Conservation (phyloP, 139 green algal species). For the Tetradesmus lagerheimii region DNA sequence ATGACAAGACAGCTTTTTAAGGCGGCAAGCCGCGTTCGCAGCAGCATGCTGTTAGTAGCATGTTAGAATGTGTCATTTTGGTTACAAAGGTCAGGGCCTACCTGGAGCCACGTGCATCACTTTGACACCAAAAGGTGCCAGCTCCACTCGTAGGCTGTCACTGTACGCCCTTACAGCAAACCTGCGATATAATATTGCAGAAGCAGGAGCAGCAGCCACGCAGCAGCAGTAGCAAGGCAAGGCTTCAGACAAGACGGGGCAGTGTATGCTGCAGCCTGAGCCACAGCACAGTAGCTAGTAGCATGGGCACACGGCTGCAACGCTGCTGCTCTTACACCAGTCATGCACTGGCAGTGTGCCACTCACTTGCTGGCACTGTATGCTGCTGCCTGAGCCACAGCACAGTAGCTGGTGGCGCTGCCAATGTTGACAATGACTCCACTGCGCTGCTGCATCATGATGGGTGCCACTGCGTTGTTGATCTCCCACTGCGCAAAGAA, state of each 20-base stretch:
- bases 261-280: conserved; percentile 14
- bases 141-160: conserved; percentile 37
- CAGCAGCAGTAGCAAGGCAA: background rate
- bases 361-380: conserved; percentile 41
- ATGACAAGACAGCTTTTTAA: background rate
- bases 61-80: too few relatives aligned
- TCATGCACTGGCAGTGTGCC: background rate
- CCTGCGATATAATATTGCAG: background rate
- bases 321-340: background rate
- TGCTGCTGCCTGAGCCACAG: conserved; percentile 5
- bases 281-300: background rate
- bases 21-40: background rate
- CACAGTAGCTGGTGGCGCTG: background rate
- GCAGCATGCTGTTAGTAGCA: background rate
- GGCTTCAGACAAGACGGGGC: too few relatives aligned
- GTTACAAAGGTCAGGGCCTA: too few relatives aligned
- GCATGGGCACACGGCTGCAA: background rate
- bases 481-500: conserved; percentile 33
- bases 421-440: conserved; percentile 40
- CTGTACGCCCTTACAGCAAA: conserved; percentile 31
- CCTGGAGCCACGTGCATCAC: conserved; percentile 42
- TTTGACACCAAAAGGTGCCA: conserved; percentile 14
- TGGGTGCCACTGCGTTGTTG: conserved; percentile 9
- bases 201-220: background rate
- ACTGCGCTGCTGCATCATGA: conserved; percentile 27